Evolutionary conservation across 2,329 filamentous ascomycete genomes (phyloP), one percentile per base, ranked within the genome.

Genomic region (Claviceps cyperi): DNA sequence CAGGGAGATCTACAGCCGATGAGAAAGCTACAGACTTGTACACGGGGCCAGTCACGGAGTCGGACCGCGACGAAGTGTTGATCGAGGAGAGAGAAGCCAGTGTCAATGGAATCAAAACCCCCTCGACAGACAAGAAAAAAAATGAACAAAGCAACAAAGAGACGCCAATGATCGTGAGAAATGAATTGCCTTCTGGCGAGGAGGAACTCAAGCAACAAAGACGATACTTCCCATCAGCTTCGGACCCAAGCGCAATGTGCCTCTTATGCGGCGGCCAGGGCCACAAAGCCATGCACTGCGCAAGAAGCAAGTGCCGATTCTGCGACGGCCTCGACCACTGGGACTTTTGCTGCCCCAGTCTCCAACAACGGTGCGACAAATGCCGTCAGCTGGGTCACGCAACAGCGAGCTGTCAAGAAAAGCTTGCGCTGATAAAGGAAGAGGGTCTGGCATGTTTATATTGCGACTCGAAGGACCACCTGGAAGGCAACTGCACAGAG

Each of bases 311-410:
- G 2, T 82, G 79, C 59, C 67, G 62, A 6, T 71, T 72, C 50
- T 82, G 75, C 58, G 61, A 64, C 22, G 65, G 63, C 48, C 52
- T 56, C 13, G 64, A 64, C 2, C 78, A 83, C 59, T 69, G 69
- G 49, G 64, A 68, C 5, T 70, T 70, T 54, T 66, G 63, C 49
- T 83, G 80, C 55, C 74, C 77, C 11, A 66, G 64, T 5, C 69
- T 67, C 36, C 62, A 63, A 36, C n/a, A 52, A 43, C 70, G 76
- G 53, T 83, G 79, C 59, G 60, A 57, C 46, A 80, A 78, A 59
- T 87, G 84, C 62, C 73, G 70, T 46, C 76, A 82, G 61, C 67
- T 75, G 43, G 83, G 83, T 9, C 84, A 88, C 58, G 56, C 58
- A 47, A 63, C 65, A 17, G 56, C 62, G 1, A 56, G 65, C 7